Conservation (phyloP, 352 stramenopile species). For the Pythium oligandrum region DNA sequence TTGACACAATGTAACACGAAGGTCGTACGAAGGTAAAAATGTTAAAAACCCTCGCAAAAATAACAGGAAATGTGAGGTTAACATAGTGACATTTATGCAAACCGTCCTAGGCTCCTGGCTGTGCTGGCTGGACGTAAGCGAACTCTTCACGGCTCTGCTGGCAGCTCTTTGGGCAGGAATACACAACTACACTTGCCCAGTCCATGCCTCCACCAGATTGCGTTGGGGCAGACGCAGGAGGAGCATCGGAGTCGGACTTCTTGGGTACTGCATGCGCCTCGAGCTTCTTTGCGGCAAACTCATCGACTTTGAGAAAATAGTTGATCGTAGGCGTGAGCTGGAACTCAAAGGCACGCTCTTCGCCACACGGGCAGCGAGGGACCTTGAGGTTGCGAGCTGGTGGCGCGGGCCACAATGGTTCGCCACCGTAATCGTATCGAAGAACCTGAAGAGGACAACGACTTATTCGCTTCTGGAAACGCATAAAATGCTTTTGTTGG, state of each 20-base stretch:
- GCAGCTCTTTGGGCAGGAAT: slow-evolving; percentile 71
- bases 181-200: slow-evolving; percentile 76
- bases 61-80: too few species aligned
- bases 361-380: slow-evolving; percentile 50
- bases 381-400: slow-evolving; percentile 43
- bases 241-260: too few species aligned
- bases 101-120: not conserved
- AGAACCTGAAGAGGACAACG: slow-evolving; percentile 74
- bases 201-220: slow-evolving; percentile 50
- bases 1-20: too few species aligned
- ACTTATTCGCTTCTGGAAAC: slow-evolving; percentile 84
- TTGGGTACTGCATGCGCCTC: not conserved
- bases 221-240: not conserved
- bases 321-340: slow-evolving; percentile 82
- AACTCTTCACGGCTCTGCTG: slow-evolving; percentile 58
- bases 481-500: slow-evolving; percentile 67
- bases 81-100: too few species aligned
- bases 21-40: too few species aligned
- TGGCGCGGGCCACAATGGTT: slow-evolving; percentile 71
- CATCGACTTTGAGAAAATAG: slow-evolving; percentile 83
- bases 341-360: slow-evolving; percentile 72
- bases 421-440: slow-evolving; percentile 82
- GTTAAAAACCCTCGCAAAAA: too few species aligned
- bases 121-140: slow-evolving; percentile 48
- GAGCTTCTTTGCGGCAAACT: slow-evolving; percentile 29